Percentiles rank a stretch among this genome's conserved stretches.
Conservation (phyloP, 2,329 filamentous ascomycete genomes). For the Mycogone perniciosa region DNA sequence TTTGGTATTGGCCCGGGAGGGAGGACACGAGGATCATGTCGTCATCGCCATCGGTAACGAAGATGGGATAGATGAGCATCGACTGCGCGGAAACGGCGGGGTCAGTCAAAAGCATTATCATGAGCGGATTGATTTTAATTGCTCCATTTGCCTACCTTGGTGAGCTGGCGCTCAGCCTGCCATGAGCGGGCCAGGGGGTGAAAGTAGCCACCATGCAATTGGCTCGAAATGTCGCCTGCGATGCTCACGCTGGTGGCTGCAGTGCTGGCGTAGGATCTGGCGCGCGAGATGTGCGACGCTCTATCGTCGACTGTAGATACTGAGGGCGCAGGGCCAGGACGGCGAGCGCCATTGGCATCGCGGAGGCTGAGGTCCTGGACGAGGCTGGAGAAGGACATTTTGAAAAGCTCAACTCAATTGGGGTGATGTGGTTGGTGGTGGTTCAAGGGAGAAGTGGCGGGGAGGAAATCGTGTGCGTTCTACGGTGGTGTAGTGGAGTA, state of each 20-base stretch:
- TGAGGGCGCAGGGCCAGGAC: constrained; percentile 39
- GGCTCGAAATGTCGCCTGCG: constrained; percentile 70
- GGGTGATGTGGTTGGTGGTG: neutral
- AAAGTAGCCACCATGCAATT: constrained; percentile 76
- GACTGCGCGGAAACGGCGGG: constrained; percentile 48
- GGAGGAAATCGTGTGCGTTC: too few relatives aligned
- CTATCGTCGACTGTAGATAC: constrained; percentile 54
- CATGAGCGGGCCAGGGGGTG: constrained; percentile 73
- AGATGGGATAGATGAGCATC: constrained; percentile 97
- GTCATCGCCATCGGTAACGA: constrained; percentile 89
- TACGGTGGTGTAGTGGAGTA: neutral
- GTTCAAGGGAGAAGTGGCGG: constrained; percentile 10
- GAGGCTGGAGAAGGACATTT: constrained; percentile 63
- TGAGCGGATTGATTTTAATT: neutral
- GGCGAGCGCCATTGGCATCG: constrained; percentile 43
- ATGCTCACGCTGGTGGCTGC: constrained; percentile 64
- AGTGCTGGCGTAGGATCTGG: constrained; percentile 61
- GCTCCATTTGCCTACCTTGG: constrained; percentile 54
- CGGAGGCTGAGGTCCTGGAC: constrained; percentile 59
- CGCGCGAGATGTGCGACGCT: constrained; percentile 54
- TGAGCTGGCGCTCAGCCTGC: constrained; percentile 80
- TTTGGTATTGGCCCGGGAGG: constrained; percentile 81
- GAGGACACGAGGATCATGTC: constrained; percentile 88
- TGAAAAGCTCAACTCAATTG: constrained; percentile 11
- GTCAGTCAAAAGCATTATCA: constrained; percentile 3